A percentile compares a stretch with the other conserved stretches of the same genome.
Evolutionary conservation across 257 asterid species (phyloP).

Genomic region (Coffea eugenioides): DNA sequence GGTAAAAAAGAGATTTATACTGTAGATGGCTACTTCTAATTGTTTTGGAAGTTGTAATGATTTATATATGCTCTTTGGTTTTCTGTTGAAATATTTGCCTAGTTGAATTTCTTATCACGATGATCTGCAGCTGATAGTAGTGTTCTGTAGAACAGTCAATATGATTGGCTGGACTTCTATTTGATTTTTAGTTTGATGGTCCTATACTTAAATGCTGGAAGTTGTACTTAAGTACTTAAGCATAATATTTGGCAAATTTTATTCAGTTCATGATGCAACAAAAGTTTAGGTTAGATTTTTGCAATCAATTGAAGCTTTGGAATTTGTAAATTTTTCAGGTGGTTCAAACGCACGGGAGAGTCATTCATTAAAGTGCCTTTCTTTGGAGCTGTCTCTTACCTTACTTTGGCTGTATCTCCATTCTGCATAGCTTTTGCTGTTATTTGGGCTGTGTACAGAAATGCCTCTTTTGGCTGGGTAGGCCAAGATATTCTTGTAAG

Average conservation of each 20-base stretch:
- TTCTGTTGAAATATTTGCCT: background rate
- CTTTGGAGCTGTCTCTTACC: slow-evolving; percentile 62
- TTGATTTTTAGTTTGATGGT: background rate
- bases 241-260: background rate
- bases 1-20: background rate
- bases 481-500: slow-evolving; percentile 95
- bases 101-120: background rate
- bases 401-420: slow-evolving; percentile 79
- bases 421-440: slow-evolving; percentile 82
- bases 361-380: slow-evolving; percentile 48
- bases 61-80: background rate
- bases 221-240: background rate
- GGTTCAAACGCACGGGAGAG: slow-evolving; percentile 43
- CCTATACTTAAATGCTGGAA: background rate
- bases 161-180: background rate
- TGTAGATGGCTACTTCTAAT: background rate
- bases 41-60: background rate
- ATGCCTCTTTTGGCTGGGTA: slow-evolving; percentile 74
- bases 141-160: background rate
- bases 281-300: background rate
- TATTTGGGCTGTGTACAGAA: slow-evolving; percentile 76
- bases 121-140: background rate
- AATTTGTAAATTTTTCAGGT: slow-evolving; percentile 28
- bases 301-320: slow-evolving; percentile 1
- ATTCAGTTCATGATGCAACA: too few relatives aligned